A percentile compares a stretch with the other conserved stretches of the same genome.
phyloP scores from a whole-genome alignment of 352 stramenopile genomes.

The Aphanomyces invadans region DNA sequence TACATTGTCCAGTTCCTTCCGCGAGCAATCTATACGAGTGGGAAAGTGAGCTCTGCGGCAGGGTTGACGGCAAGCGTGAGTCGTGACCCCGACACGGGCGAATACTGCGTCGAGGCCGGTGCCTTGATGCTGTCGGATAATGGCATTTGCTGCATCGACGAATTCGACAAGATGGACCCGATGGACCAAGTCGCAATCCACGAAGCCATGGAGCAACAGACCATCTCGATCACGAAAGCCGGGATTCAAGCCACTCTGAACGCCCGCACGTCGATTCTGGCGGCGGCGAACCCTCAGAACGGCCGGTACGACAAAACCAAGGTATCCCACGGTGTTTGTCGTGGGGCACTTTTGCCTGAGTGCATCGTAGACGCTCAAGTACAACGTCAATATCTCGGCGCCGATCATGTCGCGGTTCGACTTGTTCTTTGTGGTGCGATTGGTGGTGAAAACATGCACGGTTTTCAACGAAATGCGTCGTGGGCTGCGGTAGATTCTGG shows the following conservation, averaged over 20 bases:
- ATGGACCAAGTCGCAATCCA: constrained; percentile 98
- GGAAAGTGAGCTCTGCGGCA: constrained; percentile 96
- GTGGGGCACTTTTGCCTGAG: too few relatives aligned
- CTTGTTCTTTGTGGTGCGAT: constrained; percentile 97
- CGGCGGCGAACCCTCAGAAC: constrained; percentile 97
- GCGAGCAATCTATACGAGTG: constrained; percentile 97
- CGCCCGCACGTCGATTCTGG: constrained; percentile 98
- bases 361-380: constrained; percentile 72
- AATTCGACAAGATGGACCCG: constrained; percentile 99
- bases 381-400: constrained; percentile 87
- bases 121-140: constrained; percentile 98
- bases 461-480: neutral
- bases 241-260: constrained; percentile 99
- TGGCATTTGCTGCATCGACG: constrained; percentile 98
- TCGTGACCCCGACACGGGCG: constrained; percentile 89
- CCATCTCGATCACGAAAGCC: constrained; percentile 98
- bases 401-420: constrained; percentile 99
- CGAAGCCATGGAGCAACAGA: constrained; percentile 99
- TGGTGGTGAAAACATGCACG: too few relatives aligned
- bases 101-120: constrained; percentile 88
- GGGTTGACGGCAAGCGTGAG: constrained; percentile 97
- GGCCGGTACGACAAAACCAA: constrained; percentile 91
- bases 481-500: constrained; percentile 83
- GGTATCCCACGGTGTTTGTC: constrained; percentile 15
- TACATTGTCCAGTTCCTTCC: constrained; percentile 92